phyloP scores from a whole-genome alignment of 257 asterid species.

The Solanum rostratum region DNA sequence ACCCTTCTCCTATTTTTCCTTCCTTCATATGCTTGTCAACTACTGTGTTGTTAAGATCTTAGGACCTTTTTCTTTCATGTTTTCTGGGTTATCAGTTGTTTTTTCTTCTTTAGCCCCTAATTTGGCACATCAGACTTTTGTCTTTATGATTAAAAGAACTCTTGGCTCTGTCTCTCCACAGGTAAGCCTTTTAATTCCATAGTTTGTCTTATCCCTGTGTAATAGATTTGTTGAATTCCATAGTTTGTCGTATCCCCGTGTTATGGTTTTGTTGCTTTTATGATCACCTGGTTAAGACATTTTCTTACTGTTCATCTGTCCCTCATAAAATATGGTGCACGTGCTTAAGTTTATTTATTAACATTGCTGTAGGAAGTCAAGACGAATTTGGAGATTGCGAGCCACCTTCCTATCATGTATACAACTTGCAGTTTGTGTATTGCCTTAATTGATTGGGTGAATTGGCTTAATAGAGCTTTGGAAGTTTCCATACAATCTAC shows the following conservation, averaged over 20 bases:
- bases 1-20: not conserved
- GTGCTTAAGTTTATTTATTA: not conserved
- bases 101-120: not conserved
- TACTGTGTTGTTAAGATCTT: not conserved
- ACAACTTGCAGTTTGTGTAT: slow-evolving; percentile 37
- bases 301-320: not conserved
- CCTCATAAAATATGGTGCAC: not conserved
- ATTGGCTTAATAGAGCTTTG: slow-evolving; percentile 63
- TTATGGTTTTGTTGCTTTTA: not conserved
- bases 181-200: not conserved
- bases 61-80: not conserved
- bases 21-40: not conserved
- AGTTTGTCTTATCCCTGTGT: not conserved
- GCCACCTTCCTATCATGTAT: slow-evolving; percentile 31
- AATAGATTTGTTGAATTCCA: not conserved
- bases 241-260: not conserved
- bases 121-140: not conserved
- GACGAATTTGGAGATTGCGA: slow-evolving; percentile 44
- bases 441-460: slow-evolving; percentile 42
- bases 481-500: slow-evolving; percentile 41
- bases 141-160: not conserved
- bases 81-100: not conserved
- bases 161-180: not conserved
- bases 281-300: not conserved
- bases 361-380: slow-evolving; percentile 49